Evolutionary conservation across 495 filamentous ascomycete species (phyloP), one percentile per base, ranked within the genome.

Genomic region (Penicillium pancosmium): DNA sequence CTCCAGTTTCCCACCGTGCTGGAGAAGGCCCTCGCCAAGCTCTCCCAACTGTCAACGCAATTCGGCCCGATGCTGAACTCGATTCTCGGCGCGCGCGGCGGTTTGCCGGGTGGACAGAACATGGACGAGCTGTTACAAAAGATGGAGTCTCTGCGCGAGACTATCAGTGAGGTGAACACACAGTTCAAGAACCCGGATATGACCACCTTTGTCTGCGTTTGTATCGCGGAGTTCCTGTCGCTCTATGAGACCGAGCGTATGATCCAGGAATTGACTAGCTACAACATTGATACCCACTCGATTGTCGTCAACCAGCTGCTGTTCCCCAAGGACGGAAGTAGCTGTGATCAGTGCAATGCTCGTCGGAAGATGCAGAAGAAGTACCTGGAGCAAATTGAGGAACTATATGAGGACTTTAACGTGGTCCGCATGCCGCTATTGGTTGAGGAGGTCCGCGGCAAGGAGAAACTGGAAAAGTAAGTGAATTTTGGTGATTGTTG

Each of bases 221-320:
- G 93, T 75, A 99, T 99, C 69, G 90, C 94, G 35, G 94, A 99
- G 76, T 99, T 99, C 80, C 73, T 99, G 68, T 92, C 88, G 46
- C 83, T 99, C 43, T 99, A 98, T 77, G 94, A 99, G 81, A 99
- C 94, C 53, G 94, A 99, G 77, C 90, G 94, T 61, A 97, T 98
- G 94, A 97, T 98, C 67, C 94, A 98, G 77, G 94, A 99, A 79
- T 82, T 99, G 64, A 87, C 92, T 48, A 88, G 82, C 71, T 99
- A 97, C 78, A 77, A 86, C 63, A 99, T 99, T 69, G 94, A 99
- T 73, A 97, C 93, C 9, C 94, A 99, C 73, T 83, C 88, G 65
- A 97, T 99, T 61, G 94, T 99, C 16, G 94, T 99, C 69, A 99
- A 99, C 74, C 94, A 99, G 81, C 82, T 98, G 60, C 76, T 98